A percentile compares a stretch with the other conserved stretches of the same genome.
Evolutionary conservation across 495 filamentous ascomycete species (phyloP).

Genomic region (Recurvomyces mirabilis): DNA sequence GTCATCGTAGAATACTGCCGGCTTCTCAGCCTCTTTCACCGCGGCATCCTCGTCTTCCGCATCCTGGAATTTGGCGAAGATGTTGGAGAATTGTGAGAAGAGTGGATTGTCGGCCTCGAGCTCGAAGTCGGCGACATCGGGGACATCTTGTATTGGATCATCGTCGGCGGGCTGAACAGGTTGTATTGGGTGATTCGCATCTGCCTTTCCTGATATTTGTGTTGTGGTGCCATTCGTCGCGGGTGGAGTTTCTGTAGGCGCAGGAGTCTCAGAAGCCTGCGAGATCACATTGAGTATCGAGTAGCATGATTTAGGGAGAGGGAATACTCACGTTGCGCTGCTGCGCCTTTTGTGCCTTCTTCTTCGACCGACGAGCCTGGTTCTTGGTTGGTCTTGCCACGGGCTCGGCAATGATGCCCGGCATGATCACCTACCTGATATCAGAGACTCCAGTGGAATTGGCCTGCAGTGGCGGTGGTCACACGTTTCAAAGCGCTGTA

Average conservation of each 20-base stretch:
- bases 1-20: slow-evolving; percentile 74
- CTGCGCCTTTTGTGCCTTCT: slow-evolving; percentile 6
- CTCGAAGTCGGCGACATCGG: slow-evolving; percentile 12
- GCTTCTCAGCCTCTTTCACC: slow-evolving; percentile 59
- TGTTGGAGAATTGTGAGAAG: slow-evolving; percentile 68
- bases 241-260: slow-evolving; percentile 26
- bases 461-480: too few relatives aligned
- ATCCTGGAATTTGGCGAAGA: slow-evolving; percentile 57
- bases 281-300: not conserved
- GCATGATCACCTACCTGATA: too few relatives aligned
- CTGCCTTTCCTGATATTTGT: slow-evolving; percentile 4
- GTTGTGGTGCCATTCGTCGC: slow-evolving; percentile 17
- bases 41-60: slow-evolving; percentile 43
- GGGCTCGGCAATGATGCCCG: slow-evolving; percentile 17
- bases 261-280: slow-evolving; percentile 18
- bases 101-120: slow-evolving; percentile 59
- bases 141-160: slow-evolving; percentile 27
- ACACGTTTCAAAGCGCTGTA: too few relatives aligned
- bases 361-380: slow-evolving; percentile 23
- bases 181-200: slow-evolving; percentile 9
- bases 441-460: too few relatives aligned
- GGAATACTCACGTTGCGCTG: not conserved
- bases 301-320: not conserved
- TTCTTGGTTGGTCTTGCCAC: slow-evolving; percentile 23
- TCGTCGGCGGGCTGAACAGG: slow-evolving; percentile 15